Conservation (phyloP, 768 basidiomycete species). For the Boletus subcaerulescens region DNA sequence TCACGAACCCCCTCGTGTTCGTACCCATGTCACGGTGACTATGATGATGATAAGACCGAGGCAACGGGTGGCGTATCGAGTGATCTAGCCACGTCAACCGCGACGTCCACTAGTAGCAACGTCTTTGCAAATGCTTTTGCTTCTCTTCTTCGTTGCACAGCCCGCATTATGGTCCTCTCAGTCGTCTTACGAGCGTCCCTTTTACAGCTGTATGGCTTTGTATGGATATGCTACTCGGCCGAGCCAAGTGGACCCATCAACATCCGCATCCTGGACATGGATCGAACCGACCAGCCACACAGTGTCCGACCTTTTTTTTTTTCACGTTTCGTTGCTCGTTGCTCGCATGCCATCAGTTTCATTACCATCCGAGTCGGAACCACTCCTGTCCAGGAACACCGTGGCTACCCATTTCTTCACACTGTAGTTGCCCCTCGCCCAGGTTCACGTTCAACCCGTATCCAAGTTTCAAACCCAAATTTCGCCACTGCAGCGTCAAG, state of each 20-base stretch:
- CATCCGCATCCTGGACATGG: not conserved
- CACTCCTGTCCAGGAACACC: too few species aligned
- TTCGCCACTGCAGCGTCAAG: too few species aligned
- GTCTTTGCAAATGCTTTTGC: not conserved
- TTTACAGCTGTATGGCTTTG: not conserved
- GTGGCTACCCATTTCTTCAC: too few species aligned
- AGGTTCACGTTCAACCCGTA: not conserved
- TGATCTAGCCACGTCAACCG: not conserved
- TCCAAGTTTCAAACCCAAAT: too few species aligned
- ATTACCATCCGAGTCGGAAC: too few species aligned
- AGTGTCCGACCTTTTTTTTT: not conserved
- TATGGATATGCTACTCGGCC: not conserved
- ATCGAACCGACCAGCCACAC: not conserved
- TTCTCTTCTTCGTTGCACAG: not conserved
- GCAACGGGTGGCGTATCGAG: not conserved
- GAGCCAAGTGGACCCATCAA: not conserved
- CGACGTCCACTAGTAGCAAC: not conserved
- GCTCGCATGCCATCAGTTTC: too few species aligned
- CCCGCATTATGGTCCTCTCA: not conserved
- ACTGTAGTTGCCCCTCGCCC: not conserved
- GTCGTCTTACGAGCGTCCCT: not conserved
- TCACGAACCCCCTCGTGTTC: conserved; percentile 9
- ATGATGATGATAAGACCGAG: not conserved
- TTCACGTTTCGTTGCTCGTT: not conserved
- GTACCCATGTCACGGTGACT: not conserved